Base-by-base conservation (phyloP, 495 filamentous ascomycete species). In the Neurospora tetrasperma region DNA sequence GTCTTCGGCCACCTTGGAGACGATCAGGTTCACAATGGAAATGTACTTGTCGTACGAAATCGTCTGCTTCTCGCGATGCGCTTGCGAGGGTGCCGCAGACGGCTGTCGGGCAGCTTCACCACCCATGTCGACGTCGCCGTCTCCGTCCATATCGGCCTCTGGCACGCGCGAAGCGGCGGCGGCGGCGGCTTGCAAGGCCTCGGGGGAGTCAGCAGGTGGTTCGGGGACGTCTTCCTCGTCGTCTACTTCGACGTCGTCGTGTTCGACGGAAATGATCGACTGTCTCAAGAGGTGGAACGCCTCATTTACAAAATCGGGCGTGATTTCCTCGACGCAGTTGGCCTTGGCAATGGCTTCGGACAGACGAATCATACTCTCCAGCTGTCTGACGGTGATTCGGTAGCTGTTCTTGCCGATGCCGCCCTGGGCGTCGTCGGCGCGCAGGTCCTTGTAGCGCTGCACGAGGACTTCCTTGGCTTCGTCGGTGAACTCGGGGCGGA, bases 21-120 rank as follows among this genome's bases (percentile, higher is more conserved):
- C 93, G 18, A 99, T 82, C 74, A 92, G 80, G 76, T 97, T 98
- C 71, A 97, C 85, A 73, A 98, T 97, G 78, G 86, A 85, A 80
- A 94, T 93, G 81, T 97, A 99, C 82, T 96, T 96, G 78, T 98
- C 95, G 75, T 95, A 97, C 12, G 94, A 95, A 78, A 99, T 93
- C 79, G 95, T 96, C 48, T 93, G 95, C 84, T 91, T 93, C 76
- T 87, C 84, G 80, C 14, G 84, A 83, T 2, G 27, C 84, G 5
- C 54, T 18, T 38, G 54, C 54, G 48, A 59, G n/a, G 77, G 71
- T 81, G 76, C 35, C 73, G 75, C 7, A 16, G 12, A 77, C 79
- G 7, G 78, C 79, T 18, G 76, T 79, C 16, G 80, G 74, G 44
- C 77, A 80, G 76, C 84, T 41, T 14, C 85, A 27, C 86, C 86